Base-by-base conservation (phyloP, 2,329 filamentous ascomycete genomes). In the Aspergillus ibericus region DNA sequence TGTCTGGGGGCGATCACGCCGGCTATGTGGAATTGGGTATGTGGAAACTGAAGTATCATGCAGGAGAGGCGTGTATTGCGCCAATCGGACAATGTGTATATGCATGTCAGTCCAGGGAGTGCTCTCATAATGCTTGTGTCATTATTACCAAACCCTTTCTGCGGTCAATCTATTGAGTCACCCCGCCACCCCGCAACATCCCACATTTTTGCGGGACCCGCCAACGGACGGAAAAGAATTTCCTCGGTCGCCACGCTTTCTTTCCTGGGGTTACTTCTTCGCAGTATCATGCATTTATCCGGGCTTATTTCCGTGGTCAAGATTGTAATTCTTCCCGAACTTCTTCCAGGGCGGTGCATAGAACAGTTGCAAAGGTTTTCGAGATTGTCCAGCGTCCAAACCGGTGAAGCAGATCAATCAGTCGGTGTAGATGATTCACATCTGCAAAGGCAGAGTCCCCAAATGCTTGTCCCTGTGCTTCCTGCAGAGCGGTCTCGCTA, bases 371-470 rank as follows among this genome's bases (percentile, higher is more conserved):
- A 62, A 71, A 70, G 25, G 63, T 59, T 25, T 64, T 58, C 2
- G 68, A 69, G 51, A 71, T 71, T 27, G 62, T 67, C 69, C 69
- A 71, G 38, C 68, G 63, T 1, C 68, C 68, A 40, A 67, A 65
- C 1, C 68, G 63, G 27, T 65, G 62, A 27, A 71, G 58, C 13
- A 69, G 56, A 38, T 69, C 67, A 22, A 66, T 64, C 50, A 69
- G 51, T 3, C 64, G 65, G 51, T 68, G 66, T 6, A 71, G 47
- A 16, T 68, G 65, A 46, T 68, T 65, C 16, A 67, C 54, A 51
- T 69, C 66, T 5, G 64, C 61, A 32, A 64, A 55, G 3, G 55
- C 59, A 25, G 67, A 56, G 48, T 54, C 55, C 20, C 63, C 63
- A 36, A 63, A 63, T 20, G 50, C 58, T 20, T 57, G 49, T 9